Percentiles rank a stretch among this genome's conserved stretches.
Conservation (phyloP, 495 filamentous ascomycete species). For the Daldinia childiae region DNA sequence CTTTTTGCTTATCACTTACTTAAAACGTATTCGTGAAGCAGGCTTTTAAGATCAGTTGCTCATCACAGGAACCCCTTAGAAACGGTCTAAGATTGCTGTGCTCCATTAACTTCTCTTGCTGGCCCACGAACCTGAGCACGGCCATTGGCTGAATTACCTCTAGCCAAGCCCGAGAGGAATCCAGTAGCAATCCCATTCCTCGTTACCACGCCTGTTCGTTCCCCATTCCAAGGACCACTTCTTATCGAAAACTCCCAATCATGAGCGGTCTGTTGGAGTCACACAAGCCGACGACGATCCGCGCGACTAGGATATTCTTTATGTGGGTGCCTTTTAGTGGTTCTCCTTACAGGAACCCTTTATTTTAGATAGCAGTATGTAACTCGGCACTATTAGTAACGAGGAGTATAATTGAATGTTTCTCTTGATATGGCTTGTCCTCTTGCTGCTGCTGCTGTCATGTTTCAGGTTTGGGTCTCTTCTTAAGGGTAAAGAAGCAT, state of each 20-base stretch:
- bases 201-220: constrained; percentile 40
- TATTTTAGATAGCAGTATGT: constrained; percentile 4
- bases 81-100: constrained; percentile 41
- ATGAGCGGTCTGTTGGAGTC: constrained; percentile 32
- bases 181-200: constrained; percentile 43
- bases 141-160: constrained; percentile 23
- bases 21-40: constrained; percentile 42
- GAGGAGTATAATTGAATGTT: neutral
- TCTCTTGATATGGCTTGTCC: constrained; percentile 10
- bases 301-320: constrained; percentile 32
- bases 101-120: constrained; percentile 35
- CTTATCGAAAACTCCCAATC: constrained; percentile 35
- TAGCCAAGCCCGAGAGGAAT: constrained; percentile 42
- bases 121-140: constrained; percentile 14
- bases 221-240: constrained; percentile 38
- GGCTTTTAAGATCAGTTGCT: constrained; percentile 45
- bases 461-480: constrained; percentile 10
- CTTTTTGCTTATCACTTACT: constrained; percentile 42
- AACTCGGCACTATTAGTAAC: neutral
- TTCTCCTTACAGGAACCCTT: constrained; percentile 14
- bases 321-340: constrained; percentile 26
- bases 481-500: neutral
- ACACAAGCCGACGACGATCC: constrained; percentile 33
- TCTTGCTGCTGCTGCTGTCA: neutral
- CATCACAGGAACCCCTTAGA: constrained; percentile 44